These are phyloP conservation scores for Lactarius hengduanensis DNA, from an alignment of 768 basidiomycete species.

Conservation along the genomic window DNA sequence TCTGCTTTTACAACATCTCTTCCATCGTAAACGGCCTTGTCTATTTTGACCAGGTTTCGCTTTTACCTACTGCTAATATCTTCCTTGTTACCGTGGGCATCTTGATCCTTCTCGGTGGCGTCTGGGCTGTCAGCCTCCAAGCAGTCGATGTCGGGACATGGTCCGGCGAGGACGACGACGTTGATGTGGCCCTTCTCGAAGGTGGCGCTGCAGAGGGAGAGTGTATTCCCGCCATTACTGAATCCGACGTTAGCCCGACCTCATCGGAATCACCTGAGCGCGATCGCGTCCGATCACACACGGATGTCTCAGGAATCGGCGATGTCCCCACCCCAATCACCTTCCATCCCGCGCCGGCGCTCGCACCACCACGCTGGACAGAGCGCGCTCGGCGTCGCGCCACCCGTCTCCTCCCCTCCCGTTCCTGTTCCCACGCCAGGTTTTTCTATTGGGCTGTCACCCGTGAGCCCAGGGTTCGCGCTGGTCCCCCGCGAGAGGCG, in stretches of 20 bases:
- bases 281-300: constrained; percentile 7
- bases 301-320: constrained; percentile 11
- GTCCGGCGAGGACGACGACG: constrained; percentile 42
- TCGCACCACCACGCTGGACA: constrained; percentile 4
- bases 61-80: constrained; percentile 69
- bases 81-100: constrained; percentile 76
- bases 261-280: constrained; percentile 15
- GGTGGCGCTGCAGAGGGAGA: constrained; percentile 5
- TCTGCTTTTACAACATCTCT: constrained; percentile 93
- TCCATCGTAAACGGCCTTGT: constrained; percentile 88
- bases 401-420: constrained; percentile 10
- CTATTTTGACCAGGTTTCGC: constrained; percentile 83
- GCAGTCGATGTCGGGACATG: constrained; percentile 48
- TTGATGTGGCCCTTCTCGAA: constrained; percentile 15
- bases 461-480: constrained; percentile 76
- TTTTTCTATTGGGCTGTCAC: constrained; percentile 74
- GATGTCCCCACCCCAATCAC: constrained; percentile 13
- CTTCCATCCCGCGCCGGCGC: constrained; percentile 19
- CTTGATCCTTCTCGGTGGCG: constrained; percentile 73
- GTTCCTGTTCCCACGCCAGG: constrained; percentile 39
- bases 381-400: constrained; percentile 24
- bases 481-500: constrained; percentile 56
- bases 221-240: constrained; percentile 1
- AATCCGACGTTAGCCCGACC: neutral
- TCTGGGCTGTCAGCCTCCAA: constrained; percentile 86